A percentile compares a stretch with the other conserved stretches of the same genome.
Conservation (phyloP, 352 stramenopile species). For the Globisporangium canariense region DNA sequence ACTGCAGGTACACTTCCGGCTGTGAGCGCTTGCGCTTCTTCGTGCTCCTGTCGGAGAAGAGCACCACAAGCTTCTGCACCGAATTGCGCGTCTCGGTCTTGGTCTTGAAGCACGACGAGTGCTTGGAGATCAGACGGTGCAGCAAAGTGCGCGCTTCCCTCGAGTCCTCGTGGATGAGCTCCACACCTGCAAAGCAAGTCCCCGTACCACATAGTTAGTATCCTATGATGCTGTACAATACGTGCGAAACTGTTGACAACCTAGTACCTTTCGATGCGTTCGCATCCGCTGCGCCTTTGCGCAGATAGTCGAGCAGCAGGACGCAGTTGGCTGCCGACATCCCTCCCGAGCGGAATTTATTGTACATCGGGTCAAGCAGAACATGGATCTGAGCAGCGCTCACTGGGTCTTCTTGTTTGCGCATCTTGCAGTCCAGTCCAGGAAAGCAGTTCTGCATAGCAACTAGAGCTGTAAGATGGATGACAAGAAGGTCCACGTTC, state of each 20-base stretch:
- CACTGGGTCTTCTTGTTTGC: slow-evolving; percentile 19
- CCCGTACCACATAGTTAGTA: background rate
- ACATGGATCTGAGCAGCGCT: slow-evolving; percentile 39
- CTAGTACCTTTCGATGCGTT: slow-evolving; percentile 26
- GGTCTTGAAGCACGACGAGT: slow-evolving; percentile 56
- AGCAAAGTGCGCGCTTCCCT: slow-evolving; percentile 59
- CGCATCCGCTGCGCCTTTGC: slow-evolving; percentile 39
- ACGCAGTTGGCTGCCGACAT: slow-evolving; percentile 48
- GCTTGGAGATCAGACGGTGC: slow-evolving; percentile 62
- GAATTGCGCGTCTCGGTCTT: slow-evolving; percentile 48
- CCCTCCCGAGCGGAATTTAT: slow-evolving; percentile 55
- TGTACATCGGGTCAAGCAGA: slow-evolving; percentile 60
- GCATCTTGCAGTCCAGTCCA: slow-evolving; percentile 58
- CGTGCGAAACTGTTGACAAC: background rate
- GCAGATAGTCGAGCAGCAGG: slow-evolving; percentile 50
- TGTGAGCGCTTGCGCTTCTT: slow-evolving; percentile 75
- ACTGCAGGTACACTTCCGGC: slow-evolving; percentile 47
- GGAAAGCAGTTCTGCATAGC: slow-evolving; percentile 54
- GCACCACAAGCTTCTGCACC: slow-evolving; percentile 48
- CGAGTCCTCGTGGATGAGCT: slow-evolving; percentile 52
- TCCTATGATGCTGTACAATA: background rate
- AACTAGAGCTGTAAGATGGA: background rate
- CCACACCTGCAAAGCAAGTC: slow-evolving; percentile 30
- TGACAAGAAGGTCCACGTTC: background rate
- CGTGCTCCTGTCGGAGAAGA: slow-evolving; percentile 53